Conservation (phyloP, 1,284 basidiomycete species). For the Cutaneotrichosporon sp. region DNA sequence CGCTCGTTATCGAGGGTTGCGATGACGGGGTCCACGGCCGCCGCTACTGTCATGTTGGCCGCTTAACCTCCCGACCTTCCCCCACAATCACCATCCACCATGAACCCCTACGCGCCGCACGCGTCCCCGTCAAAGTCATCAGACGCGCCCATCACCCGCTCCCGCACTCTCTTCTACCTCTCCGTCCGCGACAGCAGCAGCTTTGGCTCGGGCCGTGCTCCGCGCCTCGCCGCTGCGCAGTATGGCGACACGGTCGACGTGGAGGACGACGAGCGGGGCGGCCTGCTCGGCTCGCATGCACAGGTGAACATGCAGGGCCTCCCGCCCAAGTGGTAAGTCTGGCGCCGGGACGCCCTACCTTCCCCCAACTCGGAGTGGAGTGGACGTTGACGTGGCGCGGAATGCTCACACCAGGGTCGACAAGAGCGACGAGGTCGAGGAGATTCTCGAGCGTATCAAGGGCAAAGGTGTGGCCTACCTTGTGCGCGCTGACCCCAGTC, state of each 20-base stretch:
- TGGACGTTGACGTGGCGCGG: neutral
- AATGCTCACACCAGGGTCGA: slow-evolving; percentile 71
- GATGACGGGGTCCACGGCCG: neutral
- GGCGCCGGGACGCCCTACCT: neutral
- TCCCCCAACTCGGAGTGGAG: too few relatives aligned
- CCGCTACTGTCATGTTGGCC: neutral
- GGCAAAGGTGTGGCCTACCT: slow-evolving; percentile 68
- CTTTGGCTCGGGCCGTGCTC: slow-evolving; percentile 38
- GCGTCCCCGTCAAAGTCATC: slow-evolving; percentile 1
- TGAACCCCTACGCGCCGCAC: slow-evolving; percentile 13
- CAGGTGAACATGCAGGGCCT: slow-evolving; percentile 61
- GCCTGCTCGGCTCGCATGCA: slow-evolving; percentile 61
- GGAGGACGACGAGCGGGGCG: slow-evolving; percentile 67
- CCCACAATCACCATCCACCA: slow-evolving; percentile 2
- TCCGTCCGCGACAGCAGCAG: slow-evolving; percentile 85
- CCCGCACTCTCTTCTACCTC: slow-evolving; percentile 89
- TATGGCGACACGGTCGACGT: slow-evolving; percentile 54
- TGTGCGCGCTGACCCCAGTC: slow-evolving; percentile 58
- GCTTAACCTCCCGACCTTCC: neutral
- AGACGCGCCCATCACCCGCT: slow-evolving; percentile 62
- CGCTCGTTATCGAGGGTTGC: neutral
- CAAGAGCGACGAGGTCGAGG: slow-evolving; percentile 81
- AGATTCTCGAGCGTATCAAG: slow-evolving; percentile 67
- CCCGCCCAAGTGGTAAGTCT: slow-evolving; percentile 68
- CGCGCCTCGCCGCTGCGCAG: slow-evolving; percentile 46